Conservation (phyloP, 257 asterid species). For the Solanum clarkiae region DNA sequence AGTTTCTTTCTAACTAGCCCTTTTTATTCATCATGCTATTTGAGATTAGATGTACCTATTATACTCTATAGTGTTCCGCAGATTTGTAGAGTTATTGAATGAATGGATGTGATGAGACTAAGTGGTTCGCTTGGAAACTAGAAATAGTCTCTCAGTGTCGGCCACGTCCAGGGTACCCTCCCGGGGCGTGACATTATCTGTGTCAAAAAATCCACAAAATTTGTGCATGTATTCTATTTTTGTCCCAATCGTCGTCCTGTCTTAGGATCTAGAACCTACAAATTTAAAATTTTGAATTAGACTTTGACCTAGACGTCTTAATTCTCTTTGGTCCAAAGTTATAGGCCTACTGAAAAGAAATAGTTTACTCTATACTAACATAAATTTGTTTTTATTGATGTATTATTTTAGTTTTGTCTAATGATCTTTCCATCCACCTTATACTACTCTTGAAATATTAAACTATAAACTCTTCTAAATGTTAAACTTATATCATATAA, state of each 20-base stretch:
- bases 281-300: background rate
- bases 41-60: too few species aligned
- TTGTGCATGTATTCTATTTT: background rate
- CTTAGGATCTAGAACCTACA: background rate
- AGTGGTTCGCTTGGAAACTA: too few species aligned
- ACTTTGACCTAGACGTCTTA: background rate
- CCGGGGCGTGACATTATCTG: background rate
- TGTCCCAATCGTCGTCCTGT: background rate
- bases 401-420: background rate
- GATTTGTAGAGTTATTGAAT: too few species aligned
- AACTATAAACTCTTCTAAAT: background rate
- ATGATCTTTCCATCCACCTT: background rate
- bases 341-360: background rate
- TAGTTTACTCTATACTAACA: background rate
- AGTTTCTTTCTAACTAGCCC: too few species aligned
- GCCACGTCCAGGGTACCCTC: too few species aligned
- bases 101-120: too few species aligned
- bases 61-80: too few species aligned
- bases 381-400: background rate
- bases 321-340: background rate
- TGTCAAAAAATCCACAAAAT: background rate
- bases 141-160: too few species aligned
- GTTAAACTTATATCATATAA: background rate
- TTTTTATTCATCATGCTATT: too few species aligned
- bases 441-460: background rate